Base-by-base conservation (phyloP, 106 monocot species). In the Platanthera guangdongensis region DNA sequence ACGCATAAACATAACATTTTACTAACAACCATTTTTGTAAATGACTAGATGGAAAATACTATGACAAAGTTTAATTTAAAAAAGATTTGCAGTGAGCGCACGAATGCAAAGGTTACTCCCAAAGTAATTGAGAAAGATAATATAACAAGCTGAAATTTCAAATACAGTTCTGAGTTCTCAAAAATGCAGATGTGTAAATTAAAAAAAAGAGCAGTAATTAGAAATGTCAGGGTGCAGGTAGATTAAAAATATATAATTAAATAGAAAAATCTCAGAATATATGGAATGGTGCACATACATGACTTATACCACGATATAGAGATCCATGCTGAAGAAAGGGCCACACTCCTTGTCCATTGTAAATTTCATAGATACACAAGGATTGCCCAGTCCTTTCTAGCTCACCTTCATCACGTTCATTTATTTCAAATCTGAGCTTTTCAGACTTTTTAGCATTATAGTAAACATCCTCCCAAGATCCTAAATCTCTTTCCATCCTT, bases 311-410 rank as follows among this genome's bases (percentile, higher is more conserved):
- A 77, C 97, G 93, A 59, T 91, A 97, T 74, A 94, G 76, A 78
- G 93, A 87, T 39, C 94, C 91, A 81, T 81, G 87, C 53, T 94
- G 91, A 68, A 97, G 79, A 85, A 97, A 94, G 32, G 91, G 86
- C 91, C 89, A 94, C 12, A 91, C 77, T 67, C 91, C 97, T 48
- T 81, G 81, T 74, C 97, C 93, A 81, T 49, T 74, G 57, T 87
- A 97, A 76, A 94, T 88, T 68, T 97, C 94, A 86, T 94, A 97
- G 30, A 97, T 86, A 68, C 93, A 91, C 53, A 97, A 80, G 52
- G 83, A 78, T 52, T 89, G 87, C 14, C 97, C 97, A 77, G 79
- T 88, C 70, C 89, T 91, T 72, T 91, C 97, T 64, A 97, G 68
- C 76, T 94, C 91, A 48, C 88, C 88, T 82, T 97, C 97, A 78